A percentile compares a stretch with the other conserved stretches of the same genome.
Evolutionary conservation across 2,329 filamentous ascomycete genomes (phyloP).

Genomic region (Samsoniella hepiali): DNA sequence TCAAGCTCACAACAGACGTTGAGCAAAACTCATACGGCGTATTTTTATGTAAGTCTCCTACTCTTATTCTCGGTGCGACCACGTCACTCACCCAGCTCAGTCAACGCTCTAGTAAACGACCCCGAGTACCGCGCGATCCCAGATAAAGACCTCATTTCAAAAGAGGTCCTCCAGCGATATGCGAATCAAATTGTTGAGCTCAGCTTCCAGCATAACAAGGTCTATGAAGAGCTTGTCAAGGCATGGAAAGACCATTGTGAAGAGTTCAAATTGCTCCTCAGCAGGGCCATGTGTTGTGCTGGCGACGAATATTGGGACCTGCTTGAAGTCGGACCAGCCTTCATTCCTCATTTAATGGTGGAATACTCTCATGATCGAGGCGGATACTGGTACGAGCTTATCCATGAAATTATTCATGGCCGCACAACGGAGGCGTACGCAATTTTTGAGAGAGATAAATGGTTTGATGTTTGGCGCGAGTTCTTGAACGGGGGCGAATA

Average conservation of each 20-base stretch:
- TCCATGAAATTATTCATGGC: constrained; percentile 18
- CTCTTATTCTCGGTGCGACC: background rate
- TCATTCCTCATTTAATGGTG: constrained; percentile 17
- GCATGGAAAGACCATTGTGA: constrained; percentile 6
- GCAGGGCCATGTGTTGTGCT: background rate
- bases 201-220: constrained; percentile 2
- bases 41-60: constrained; percentile 8
- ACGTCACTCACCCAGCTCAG: constrained; percentile 9
- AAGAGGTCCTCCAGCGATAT: constrained; percentile 8
- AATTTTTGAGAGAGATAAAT: constrained; percentile 5
- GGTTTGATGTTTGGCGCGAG: constrained; percentile 12
- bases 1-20: constrained; percentile 4
- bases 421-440: constrained; percentile 9
- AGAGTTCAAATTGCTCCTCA: background rate
- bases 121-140: background rate
- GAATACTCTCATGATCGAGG: constrained; percentile 14
- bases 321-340: constrained; percentile 14
- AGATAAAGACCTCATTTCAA: constrained; percentile 10
- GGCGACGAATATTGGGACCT: constrained; percentile 15
- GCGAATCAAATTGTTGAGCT: constrained; percentile 3
- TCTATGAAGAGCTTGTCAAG: background rate
- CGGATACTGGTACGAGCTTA: constrained; percentile 19
- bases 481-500: constrained; percentile 13
- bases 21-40: background rate
- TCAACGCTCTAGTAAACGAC: constrained; percentile 9